Base-by-base conservation (phyloP, 495 filamentous ascomycete genomes). In the Penicillium manginii region DNA sequence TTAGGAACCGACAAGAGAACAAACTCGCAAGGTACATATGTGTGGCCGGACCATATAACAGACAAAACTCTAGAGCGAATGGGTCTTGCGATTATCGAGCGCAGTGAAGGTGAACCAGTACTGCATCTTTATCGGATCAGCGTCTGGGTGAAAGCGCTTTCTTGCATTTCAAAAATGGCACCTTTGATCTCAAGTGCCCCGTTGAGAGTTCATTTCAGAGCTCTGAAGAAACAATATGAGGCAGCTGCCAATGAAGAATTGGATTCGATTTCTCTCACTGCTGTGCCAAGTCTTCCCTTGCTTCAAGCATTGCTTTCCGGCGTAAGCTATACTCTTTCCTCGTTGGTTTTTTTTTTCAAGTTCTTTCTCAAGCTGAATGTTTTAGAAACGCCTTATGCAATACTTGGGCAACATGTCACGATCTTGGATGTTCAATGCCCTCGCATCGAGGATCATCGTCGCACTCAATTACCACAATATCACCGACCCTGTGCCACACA, bases 1-100 rank as follows among this genome's bases (percentile, higher is more conserved):
- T 0, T 12, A 65, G 67, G 67, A 15, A 49, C 61, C 12, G 67
- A 70, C 21, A 65, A 53, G 35, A 63, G 45, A 48, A 70, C 67
- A 4, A 70, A 55, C 17, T 67, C 67, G 7, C 67, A 70, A 23
- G 64, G 64, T 22, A 63, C 60, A 18, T 21, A 63, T 14, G 39
- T 35, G 10, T 73, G 68, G 68, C 70, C 70, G 23, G 70, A 73
- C 43, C 70, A 71, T 29, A 66, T 73, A n/a, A 65, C 65, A 6
- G 58, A 64, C 12, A 58, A 56, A 9, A 56, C 52, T 4, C 42
- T 73, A 39, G 70, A 71, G 43, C 58, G 54, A 18, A 71, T 73
- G 70, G 66, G 65, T 1, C 57, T 71, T 15, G 63, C 63, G 2
- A 66, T 71, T 18, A 63, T 73, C 4, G 64, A 69, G 11, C 39